Evolutionary conservation across 1,284 basidiomycete species (phyloP).

Genomic region (Kwoniella shivajii): DNA sequence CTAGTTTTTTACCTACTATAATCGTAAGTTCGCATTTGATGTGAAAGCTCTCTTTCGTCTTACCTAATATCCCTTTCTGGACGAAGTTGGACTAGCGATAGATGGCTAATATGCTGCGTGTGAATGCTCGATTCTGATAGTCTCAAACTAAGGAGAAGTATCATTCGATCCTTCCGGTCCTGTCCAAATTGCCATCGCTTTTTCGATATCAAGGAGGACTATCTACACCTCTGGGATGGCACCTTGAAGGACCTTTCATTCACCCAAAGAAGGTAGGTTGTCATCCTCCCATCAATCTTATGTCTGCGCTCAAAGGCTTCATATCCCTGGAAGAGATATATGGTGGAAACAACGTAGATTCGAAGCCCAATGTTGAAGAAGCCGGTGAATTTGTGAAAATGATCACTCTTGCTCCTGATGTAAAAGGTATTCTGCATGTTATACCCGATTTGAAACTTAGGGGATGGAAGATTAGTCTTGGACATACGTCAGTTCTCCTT

Average conservation of each 20-base stretch:
- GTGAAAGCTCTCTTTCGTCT: no score
- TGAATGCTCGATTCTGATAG: no score
- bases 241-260: slow-evolving; percentile 87
- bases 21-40: slow-evolving; percentile 54
- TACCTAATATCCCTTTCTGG: no score
- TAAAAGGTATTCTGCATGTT: slow-evolving; percentile 73
- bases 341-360: slow-evolving; percentile 62
- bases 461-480: slow-evolving; percentile 78
- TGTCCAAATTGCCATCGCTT: slow-evolving; percentile 28
- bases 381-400: slow-evolving; percentile 63
- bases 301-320: slow-evolving; percentile 41
- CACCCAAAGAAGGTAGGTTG: slow-evolving; percentile 69
- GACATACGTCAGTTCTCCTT: slow-evolving; percentile 76
- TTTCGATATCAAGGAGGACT: slow-evolving; percentile 57
- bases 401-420: slow-evolving; percentile 83
- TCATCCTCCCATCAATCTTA: slow-evolving; percentile 69
- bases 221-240: slow-evolving; percentile 67
- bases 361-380: slow-evolving; percentile 19
- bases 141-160: slow-evolving; percentile 8
- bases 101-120: no score
- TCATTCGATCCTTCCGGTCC: slow-evolving; percentile 58
- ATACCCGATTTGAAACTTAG: slow-evolving; percentile 64
- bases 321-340: slow-evolving; percentile 70
- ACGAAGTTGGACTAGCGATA: no score
- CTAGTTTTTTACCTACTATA: slow-evolving; percentile 65